A percentile compares a stretch with the other conserved stretches of the same genome.
Evolutionary conservation across 2,329 filamentous ascomycete genomes (phyloP).

Genomic region (Phaeophleospora eucalypticola): DNA sequence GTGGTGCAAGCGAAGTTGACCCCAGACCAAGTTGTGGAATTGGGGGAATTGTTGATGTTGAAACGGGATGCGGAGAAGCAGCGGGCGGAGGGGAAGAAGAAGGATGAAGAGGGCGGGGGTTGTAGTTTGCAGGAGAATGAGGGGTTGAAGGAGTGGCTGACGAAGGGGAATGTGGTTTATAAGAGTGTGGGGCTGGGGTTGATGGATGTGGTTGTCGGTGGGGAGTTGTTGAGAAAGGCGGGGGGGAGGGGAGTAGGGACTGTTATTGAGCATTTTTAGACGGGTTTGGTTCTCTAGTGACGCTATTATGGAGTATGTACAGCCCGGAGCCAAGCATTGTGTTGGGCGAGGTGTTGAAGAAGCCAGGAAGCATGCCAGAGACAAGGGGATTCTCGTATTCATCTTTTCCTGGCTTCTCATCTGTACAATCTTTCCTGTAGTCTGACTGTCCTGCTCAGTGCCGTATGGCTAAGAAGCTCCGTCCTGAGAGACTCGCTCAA

Average conservation of each 20-base stretch:
- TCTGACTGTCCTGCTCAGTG: no score
- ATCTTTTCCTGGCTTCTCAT: no score
- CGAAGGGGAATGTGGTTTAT: slow-evolving; percentile 62
- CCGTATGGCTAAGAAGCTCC: no score
- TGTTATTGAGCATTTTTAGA: slow-evolving; percentile 47
- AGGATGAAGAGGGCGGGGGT: slow-evolving; percentile 19
- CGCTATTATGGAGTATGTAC: no score
- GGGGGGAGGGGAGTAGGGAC: slow-evolving; percentile 53
- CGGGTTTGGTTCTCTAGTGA: no score
- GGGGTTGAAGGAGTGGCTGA: slow-evolving; percentile 51
- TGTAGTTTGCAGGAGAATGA: slow-evolving; percentile 35
- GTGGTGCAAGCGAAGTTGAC: slow-evolving; percentile 71
- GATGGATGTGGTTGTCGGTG: slow-evolving; percentile 64
- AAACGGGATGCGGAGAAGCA: slow-evolving; percentile 49
- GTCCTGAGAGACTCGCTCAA: no score
- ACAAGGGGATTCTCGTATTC: no score
- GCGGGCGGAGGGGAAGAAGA: slow-evolving; percentile 26
- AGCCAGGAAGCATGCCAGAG: no score
- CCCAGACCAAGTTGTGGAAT: slow-evolving; percentile 74
- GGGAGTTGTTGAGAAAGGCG: slow-evolving; percentile 55
- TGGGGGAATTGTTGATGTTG: slow-evolving; percentile 74
- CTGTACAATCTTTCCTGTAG: no score
- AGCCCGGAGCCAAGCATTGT: no score
- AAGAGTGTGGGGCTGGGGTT: slow-evolving; percentile 65
- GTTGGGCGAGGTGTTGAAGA: no score